A percentile compares a stretch with the other conserved stretches of the same genome.
Conservation (phyloP, 345 rosid genomes). For the Brassica cretica region DNA sequence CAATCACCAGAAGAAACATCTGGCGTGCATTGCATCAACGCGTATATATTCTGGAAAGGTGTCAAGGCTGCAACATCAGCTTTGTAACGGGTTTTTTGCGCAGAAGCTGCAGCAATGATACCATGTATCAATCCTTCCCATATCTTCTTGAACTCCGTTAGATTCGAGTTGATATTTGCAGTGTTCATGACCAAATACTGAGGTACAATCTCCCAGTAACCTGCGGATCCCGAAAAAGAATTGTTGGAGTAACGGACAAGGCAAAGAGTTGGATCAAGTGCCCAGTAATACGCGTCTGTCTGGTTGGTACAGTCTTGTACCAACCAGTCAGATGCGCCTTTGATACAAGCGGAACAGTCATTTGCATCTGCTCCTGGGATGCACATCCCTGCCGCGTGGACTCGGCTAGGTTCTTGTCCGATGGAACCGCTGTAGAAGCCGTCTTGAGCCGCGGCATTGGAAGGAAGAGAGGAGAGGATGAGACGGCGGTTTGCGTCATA, state of each 20-base stretch:
- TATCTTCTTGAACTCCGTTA: neutral
- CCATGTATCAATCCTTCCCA: neutral
- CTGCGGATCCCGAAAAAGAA: neutral
- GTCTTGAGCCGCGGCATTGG: neutral
- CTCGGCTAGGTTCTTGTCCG: neutral
- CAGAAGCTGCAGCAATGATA: neutral
- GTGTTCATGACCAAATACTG: neutral
- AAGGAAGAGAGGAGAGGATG: neutral
- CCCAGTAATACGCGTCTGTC: neutral
- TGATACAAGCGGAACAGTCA: neutral
- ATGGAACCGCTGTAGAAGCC: neutral
- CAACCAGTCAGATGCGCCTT: neutral
- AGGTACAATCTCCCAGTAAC: neutral
- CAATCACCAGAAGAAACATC: neutral
- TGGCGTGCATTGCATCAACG: neutral
- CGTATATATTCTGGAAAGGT: neutral
- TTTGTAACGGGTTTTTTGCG: neutral
- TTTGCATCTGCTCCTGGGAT: neutral
- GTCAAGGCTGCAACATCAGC: neutral
- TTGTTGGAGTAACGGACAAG: neutral
- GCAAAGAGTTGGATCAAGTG: neutral
- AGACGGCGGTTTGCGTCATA: neutral
- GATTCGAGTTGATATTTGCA: neutral
- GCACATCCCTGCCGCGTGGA: neutral
- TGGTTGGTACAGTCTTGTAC: neutral